Evolutionary conservation across 2,329 filamentous ascomycete genomes (phyloP), one percentile per base, ranked within the genome.

Genomic region (Epichloe glyceriae): DNA sequence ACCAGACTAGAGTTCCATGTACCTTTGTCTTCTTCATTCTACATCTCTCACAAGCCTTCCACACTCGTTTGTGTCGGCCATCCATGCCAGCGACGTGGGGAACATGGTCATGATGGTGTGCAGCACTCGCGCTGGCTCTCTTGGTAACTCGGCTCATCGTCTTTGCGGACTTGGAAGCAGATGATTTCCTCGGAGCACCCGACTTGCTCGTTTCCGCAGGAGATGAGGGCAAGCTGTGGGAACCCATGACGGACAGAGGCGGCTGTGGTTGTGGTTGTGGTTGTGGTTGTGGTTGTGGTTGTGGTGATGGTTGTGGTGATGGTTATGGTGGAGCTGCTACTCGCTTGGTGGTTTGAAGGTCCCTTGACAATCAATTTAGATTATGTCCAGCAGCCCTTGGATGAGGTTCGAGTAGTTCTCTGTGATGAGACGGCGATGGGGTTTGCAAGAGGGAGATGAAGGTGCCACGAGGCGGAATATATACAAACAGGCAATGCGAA

Each of bases 21-120:
- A 80, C 79, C 78, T 83, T 83, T 50, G 80, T 83, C 70, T 83
- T 83, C 72, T 83, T 83, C 78, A 82, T 82, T 56, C 79, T 70
- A 69, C 79, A 83, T 56, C 80, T 70, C 65, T 83, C 79, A 56
- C 80, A 83, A 17, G 80, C 80, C 62, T 83, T 83, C 79, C 79
- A 82, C 50, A 82, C 79, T 56, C 80, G 70, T 69, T 82, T 83
- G 60, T 82, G 78, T 55, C 79, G 71, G 46, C 73, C 74, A 56
- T 82, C 78, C 56, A 74, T 67, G 40, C 66, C 66, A 51, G 59
- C 54, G 44, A 56, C 59, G 50, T 66, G 60, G 41, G 61, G 53
- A 42, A 63, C 52, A 52, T 67, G 63, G 48, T 70, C 66, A 49
- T 70, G 67, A 53, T 69, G 66, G 52, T 65, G 66, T 41, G 61